A percentile compares a stretch with the other conserved stretches of the same genome.
Evolutionary conservation across 1,284 basidiomycete species (phyloP).

Genomic region (Ceratobasidium sp.): DNA sequence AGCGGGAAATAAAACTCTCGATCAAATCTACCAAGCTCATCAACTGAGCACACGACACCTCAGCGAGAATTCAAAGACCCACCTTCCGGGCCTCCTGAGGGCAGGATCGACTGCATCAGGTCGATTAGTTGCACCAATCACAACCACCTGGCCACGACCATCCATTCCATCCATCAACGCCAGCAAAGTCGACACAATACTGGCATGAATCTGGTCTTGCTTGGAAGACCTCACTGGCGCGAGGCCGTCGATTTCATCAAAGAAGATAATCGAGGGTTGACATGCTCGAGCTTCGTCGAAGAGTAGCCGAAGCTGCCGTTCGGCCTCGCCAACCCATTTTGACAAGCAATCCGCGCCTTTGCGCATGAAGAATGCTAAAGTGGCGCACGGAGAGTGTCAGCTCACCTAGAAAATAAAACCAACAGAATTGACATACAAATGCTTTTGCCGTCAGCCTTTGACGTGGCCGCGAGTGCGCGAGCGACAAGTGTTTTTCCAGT

Average conservation of each 20-base stretch:
- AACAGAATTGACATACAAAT: constrained; percentile 72
- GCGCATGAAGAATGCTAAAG: constrained; percentile 96
- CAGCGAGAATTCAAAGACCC: neutral
- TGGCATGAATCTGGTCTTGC: constrained; percentile 99
- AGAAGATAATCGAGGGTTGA: constrained; percentile 97
- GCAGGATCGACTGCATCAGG: constrained; percentile 98
- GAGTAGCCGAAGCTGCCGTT: constrained; percentile 92
- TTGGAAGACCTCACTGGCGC: constrained; percentile 98
- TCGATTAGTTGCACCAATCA: constrained; percentile 92
- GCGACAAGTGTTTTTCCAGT: constrained; percentile 95
- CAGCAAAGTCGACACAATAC: constrained; percentile 94
- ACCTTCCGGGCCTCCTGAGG: constrained; percentile 87
- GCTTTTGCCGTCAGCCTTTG: constrained; percentile 86
- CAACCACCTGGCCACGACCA: constrained; percentile 81
- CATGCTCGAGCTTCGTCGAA: constrained; percentile 95
- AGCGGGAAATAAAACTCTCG: constrained; percentile 98
- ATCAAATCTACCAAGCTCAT: constrained; percentile 69
- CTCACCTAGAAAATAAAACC: constrained; percentile 11
- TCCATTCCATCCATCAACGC: constrained; percentile 99
- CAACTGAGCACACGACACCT: neutral
- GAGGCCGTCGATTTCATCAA: constrained; percentile 96
- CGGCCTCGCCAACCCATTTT: constrained; percentile 99
- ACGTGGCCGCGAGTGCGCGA: constrained; percentile 93
- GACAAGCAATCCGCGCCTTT: constrained; percentile 98
- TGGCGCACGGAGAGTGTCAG: constrained; percentile 37